Evolutionary conservation across 192 early-diverging fungal genomes (phyloP).

Genomic region (Funneliformis mosseae): DNA sequence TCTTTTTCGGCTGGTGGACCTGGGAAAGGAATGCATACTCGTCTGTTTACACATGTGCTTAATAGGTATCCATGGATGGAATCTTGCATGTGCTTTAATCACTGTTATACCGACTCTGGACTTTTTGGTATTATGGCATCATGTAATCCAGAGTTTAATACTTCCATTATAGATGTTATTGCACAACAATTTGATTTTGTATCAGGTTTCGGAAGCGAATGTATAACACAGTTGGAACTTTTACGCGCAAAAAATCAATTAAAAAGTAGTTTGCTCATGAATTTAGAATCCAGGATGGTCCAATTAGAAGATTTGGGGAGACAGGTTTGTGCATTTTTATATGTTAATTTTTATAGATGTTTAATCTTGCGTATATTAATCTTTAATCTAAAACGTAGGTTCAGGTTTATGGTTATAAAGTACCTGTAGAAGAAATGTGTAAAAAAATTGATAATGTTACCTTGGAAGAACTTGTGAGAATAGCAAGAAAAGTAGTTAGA

Average conservation of each 20-base stretch:
- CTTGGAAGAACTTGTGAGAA: slow-evolving; percentile 73
- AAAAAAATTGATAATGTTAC: slow-evolving; percentile 78
- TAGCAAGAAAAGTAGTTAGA: slow-evolving; percentile 70
- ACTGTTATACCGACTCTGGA: slow-evolving; percentile 86
- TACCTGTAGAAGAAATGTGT: slow-evolving; percentile 78
- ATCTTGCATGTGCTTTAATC: slow-evolving; percentile 90
- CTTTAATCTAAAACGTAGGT: slow-evolving; percentile 29
- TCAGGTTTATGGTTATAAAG: slow-evolving; percentile 71
- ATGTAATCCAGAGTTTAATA: slow-evolving; percentile 76
- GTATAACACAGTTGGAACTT: slow-evolving; percentile 65
- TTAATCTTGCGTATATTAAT: slow-evolving; percentile 23
- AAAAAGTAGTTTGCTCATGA: slow-evolving; percentile 91
- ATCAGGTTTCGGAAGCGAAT: slow-evolving; percentile 47
- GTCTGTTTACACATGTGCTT: slow-evolving; percentile 92
- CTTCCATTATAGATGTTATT: slow-evolving; percentile 78
- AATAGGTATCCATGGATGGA: slow-evolving; percentile 96
- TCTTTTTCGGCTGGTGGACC: slow-evolving; percentile 97
- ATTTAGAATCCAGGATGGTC: slow-evolving; percentile 88
- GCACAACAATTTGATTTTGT: slow-evolving; percentile 79
- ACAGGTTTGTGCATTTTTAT: slow-evolving; percentile 61
- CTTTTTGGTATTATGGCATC: slow-evolving; percentile 93
- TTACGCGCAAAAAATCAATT: slow-evolving; percentile 95
- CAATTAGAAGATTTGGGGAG: slow-evolving; percentile 94
- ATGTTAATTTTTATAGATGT: not conserved
- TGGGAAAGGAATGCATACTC: slow-evolving; percentile 98